Conservation (phyloP, 2,329 filamentous ascomycete genomes). For the Aspergillus hortae region DNA sequence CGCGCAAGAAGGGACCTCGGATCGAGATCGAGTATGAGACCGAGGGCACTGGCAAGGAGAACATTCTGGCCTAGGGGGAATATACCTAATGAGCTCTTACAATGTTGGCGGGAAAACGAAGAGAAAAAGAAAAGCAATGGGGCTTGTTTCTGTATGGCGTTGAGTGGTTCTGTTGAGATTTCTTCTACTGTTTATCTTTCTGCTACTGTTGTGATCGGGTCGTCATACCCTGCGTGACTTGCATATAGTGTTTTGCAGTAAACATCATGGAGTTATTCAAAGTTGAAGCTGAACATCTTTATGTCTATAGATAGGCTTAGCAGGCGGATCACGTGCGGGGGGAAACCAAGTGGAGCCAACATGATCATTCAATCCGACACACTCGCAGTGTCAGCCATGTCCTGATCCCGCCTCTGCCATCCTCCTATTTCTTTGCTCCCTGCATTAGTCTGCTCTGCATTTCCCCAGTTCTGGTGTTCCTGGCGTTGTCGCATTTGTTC, state of each 20-base stretch:
- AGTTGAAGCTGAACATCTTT: background rate
- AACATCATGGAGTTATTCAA: background rate
- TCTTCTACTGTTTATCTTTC: background rate
- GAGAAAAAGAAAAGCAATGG: constrained; percentile 17
- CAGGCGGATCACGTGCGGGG: constrained; percentile 3
- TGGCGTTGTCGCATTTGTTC: background rate
- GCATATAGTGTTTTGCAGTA: background rate
- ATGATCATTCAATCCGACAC: constrained; percentile 4
- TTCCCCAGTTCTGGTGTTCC: background rate
- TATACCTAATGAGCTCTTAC: background rate
- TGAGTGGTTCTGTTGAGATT: constrained; percentile 14
- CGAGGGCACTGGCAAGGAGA: constrained; percentile 57
- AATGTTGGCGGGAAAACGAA: background rate
- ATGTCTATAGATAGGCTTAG: background rate
- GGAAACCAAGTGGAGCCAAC: constrained; percentile 5
- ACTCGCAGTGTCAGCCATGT: background rate
- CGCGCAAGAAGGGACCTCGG: constrained; percentile 60
- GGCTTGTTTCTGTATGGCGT: constrained; percentile 31
- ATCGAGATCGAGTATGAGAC: constrained; percentile 78
- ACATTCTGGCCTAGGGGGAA: constrained; percentile 35
- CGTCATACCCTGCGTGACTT: constrained; percentile 30
- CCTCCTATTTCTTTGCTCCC: background rate
- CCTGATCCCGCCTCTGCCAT: too few relatives aligned
- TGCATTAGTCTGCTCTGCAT: background rate
- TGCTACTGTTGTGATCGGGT: constrained; percentile 25